Base-by-base conservation (phyloP, 371 early-diverging fungal species). In the Umbelopsis sp. region DNA sequence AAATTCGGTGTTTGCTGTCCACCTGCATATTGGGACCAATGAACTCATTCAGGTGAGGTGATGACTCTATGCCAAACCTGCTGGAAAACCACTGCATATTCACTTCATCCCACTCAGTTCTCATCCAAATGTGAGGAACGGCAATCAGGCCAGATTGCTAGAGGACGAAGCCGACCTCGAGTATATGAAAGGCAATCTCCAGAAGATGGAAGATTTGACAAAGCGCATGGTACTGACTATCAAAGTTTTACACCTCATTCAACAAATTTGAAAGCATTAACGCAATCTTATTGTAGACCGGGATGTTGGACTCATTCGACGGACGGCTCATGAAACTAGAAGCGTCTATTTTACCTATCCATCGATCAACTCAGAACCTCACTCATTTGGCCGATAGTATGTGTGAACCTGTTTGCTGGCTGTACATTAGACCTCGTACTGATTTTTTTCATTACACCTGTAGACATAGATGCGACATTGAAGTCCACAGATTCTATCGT, bases 261-360 rank as follows among this genome's bases (percentile, higher is more conserved):
- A 35, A 53, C 6, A 16, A 24, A 12, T 46, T 11, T 1, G 29
- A 57, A 29, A 32, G 20, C 24, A 44, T 6, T 20, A 22, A 44
- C 63, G 5, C 2, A 51, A 38, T 20, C 4, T 4, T 25, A 12
- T 48, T 24, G n/a, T 72, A 88, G 89, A 78, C 82, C 29, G 83
- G 74, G 52, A 92, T 94, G 73, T 80, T 97, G 63, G 86, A 87
- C 67, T 87, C 90, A 9, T 97, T 96, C 78, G 96, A 95, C 78
- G 86, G 87, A 45, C 84, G 97, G 53, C 79, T 96, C n/a, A 77
- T 86, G 48, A 88, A 88, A 68, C 77, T 96, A 20, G 95, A 94
- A 65, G 85, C 88, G 12, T 89, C 92, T 6, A 93, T 95, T 7
- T 75, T 92, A 22, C 96, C 97, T 10, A 95, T 96, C 53, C 93